Evolutionary conservation across 805 yeast species (phyloP).

Genomic region (Blastobotrys peoriensis): DNA sequence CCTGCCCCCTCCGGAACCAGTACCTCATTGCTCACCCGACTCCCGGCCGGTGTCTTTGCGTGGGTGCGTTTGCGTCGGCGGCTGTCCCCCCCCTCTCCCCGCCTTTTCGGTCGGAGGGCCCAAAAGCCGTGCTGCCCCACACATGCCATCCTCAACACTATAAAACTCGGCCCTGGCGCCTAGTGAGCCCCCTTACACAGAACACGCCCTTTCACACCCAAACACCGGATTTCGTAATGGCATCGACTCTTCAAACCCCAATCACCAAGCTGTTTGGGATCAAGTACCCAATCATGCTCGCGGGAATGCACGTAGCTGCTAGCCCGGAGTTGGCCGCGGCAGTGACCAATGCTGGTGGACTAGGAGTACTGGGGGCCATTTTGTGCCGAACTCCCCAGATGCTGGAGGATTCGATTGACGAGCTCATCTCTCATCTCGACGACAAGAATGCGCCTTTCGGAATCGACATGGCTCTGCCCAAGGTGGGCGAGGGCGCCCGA

Average conservation of each 20-base stretch:
- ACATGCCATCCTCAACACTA: no score
- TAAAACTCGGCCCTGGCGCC: no score
- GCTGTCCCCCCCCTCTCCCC: no score
- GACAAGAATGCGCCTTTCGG: slow-evolving; percentile 22
- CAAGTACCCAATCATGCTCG: slow-evolving; percentile 23
- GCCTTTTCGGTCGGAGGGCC: no score
- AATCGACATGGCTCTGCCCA: slow-evolving; percentile 23
- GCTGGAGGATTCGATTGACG: slow-evolving; percentile 13
- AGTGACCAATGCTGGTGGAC: slow-evolving; percentile 26
- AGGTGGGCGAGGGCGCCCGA: slow-evolving; percentile 25
- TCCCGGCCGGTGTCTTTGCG: no score
- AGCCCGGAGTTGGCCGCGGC: slow-evolving; percentile 25
- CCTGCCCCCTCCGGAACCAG: no score
- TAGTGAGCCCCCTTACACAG: no score
- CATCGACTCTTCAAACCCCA: slow-evolving; percentile 16
- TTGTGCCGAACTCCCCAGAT: slow-evolving; percentile 11
- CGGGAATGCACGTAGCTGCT: slow-evolving; percentile 27
- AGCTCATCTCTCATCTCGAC: slow-evolving; percentile 12
- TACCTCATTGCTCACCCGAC: no score
- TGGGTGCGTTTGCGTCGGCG: no score
- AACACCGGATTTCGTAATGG: not conserved
- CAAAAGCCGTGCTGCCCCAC: no score
- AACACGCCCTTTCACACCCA: no score
- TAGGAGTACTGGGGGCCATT: slow-evolving; percentile 24
- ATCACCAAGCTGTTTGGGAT: slow-evolving; percentile 22